Evolutionary conservation across 352 stramenopile genomes (phyloP), one percentile per base, ranked within the genome.

Genomic region (Globisporangium nunn): DNA sequence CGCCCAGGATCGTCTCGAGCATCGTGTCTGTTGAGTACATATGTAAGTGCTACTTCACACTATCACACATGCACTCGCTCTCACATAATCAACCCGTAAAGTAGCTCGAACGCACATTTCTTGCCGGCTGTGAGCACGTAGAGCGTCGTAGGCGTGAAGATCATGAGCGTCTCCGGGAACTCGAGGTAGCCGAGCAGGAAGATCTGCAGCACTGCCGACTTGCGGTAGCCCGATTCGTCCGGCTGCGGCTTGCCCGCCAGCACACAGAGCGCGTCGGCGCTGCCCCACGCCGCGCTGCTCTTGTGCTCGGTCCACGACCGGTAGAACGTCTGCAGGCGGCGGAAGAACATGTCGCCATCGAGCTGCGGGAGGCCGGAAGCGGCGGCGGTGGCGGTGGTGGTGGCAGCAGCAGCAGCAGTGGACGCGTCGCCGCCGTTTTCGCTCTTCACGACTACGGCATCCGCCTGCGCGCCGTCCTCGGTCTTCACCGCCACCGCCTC

Each of bases 111-210:
- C 58, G 60, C 62, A 85, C 78, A 93, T 60, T 97, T 97, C 57
- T 94, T 96, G 52, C 84, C 83, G 17, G 85, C 84, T 46, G 89
- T 96, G 28, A 97, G 69, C 15, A 96, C 72, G 57, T 81, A 88
- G 28, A 97, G 72, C 64, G 76, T 93, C 51, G 62, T 64, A 30
- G 83, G 77, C 41, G 86, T 94, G 61, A 97, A 96, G 43, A 97
- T 62, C 76, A 97, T 95, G 40, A 96, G 72, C 30, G 89, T 97
- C 69, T 97, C 88, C 2, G 90, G 81, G 71, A 97, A 96, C 75
- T 97, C 90, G 41, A 95, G 69, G 63, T 91, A 96, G 7, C 86
- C 87, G 18, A 97, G 74, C 45, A 97, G 60, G 58, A 94, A 97
- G 63, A 96, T 88, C 74, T 97, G 88, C 47, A 96, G 56, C 61